These are phyloP conservation scores for Auriscalpium microsporum DNA, from an alignment of 768 basidiomycete species.

Conservation along the genomic window DNA sequence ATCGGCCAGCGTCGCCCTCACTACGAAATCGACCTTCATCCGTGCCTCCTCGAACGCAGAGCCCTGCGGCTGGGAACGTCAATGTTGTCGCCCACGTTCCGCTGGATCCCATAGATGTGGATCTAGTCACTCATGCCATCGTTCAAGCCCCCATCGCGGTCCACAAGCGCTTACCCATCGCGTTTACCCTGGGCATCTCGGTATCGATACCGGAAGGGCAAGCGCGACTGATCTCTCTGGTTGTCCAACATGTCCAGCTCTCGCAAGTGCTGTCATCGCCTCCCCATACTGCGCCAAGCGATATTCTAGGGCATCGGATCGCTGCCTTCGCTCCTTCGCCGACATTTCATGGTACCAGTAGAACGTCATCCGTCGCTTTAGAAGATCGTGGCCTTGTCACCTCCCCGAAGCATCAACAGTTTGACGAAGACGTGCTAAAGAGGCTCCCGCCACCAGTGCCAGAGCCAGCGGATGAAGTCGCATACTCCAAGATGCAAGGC, in stretches of 20 bases:
- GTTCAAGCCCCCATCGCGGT: conserved; percentile 36
- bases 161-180: conserved; percentile 53
- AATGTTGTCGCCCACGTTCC: conserved; percentile 13
- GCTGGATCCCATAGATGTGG: conserved; percentile 41
- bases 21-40: conserved; percentile 26
- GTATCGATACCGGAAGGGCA: conserved; percentile 31
- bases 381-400: conserved; percentile 6
- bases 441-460: conserved; percentile 8
- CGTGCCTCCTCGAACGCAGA: conserved; percentile 18
- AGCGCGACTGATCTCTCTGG: conserved; percentile 40
- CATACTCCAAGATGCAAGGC: conserved; percentile 5
- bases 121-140: conserved; percentile 45
- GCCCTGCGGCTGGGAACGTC: conserved; percentile 23
- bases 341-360: not conserved
- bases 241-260: conserved; percentile 58
- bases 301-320: not conserved
- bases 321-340: not conserved
- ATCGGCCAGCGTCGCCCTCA: conserved; percentile 34
- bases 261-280: too few species aligned
- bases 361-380: not conserved
- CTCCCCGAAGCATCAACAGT: conserved; percentile 6
- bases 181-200: conserved; percentile 44
- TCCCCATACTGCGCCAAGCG: conserved; percentile 20
- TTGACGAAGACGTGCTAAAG: not conserved
- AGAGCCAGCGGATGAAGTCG: conserved; percentile 4